Base-by-base conservation (phyloP, 208 protist genomes). In the Vickermania spadyakhi region DNA sequence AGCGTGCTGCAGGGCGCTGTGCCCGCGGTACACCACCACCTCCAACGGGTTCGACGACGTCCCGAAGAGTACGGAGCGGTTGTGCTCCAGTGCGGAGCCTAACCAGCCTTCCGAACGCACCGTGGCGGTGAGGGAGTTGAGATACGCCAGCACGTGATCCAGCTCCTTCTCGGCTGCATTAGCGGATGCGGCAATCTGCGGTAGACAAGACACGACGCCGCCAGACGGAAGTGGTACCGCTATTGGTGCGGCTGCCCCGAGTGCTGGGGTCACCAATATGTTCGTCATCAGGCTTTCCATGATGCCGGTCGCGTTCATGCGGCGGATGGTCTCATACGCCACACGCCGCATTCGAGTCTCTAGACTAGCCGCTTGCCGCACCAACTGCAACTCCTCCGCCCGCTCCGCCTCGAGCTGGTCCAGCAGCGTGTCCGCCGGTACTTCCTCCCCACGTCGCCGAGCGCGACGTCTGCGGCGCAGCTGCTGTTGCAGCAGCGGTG, bases 131-230 rank as follows among this genome's bases (percentile, higher is more conserved):
- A 86, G 54, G 31, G 76, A 86, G 21, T 70, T 62, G 1, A 90
- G 60, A 56, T 79, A 90, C 22, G 79, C 56, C 7, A 73, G 69
- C 0, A 77, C 72, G 29, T 79, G 68, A 1, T 70, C 63, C 21
- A 64, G 72, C 30, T 90, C 83, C 14, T 79, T 72, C 42, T 73
- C 64, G 4, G 72, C 65, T 26, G 75, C 83, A 58, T 77, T 67
- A 26, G 71, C 72, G 56, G 69, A 56, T 22, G 60, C 58, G 28
- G 72, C 52, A 51, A 90, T 75, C 41, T 77, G 68, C 45, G 73
- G 68, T 79, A 78, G 86, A 22, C 70, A 81, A 0, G 77, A 84
- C 7, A 90, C 36, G 36, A 7, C 36, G 36, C 11, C 72, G 1
- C 74, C 79, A 22, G 71, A 66, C 1, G 65, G 60, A 14, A 49